A percentile compares a stretch with the other conserved stretches of the same genome.
Evolutionary conservation across 1,139 yeast genomes (phyloP).

Genomic region (Suzukiozyma palmioleophila): DNA sequence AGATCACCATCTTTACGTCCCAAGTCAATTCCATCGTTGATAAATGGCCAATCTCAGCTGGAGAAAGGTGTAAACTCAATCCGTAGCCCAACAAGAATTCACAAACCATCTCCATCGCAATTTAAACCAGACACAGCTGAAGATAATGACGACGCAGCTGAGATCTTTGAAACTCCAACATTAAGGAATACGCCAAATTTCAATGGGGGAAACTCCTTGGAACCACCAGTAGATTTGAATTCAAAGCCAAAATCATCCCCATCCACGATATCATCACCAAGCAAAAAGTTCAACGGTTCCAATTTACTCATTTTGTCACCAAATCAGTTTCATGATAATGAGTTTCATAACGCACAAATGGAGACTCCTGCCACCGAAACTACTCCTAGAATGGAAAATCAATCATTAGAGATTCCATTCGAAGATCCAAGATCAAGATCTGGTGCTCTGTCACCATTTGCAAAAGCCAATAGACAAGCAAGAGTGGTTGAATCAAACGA

Average conservation of each 20-base stretch:
- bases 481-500: conserved; percentile 43
- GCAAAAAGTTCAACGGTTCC: conserved; percentile 14
- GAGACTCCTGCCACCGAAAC: conserved; percentile 11
- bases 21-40: conserved; percentile 1
- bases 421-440: conserved; percentile 21
- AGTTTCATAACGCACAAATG: conserved; percentile 21
- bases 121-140: conserved; percentile 5
- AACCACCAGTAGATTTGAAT: conserved; percentile 21
- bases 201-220: conserved; percentile 9
- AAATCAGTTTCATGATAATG: conserved; percentile 34
- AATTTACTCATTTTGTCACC: conserved; percentile 41
- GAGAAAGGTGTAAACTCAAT: conserved; percentile 7
- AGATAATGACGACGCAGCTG: conserved; percentile 18
- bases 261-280: conserved; percentile 5
- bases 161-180: conserved; percentile 10
- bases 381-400: background rate
- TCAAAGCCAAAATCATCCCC: conserved; percentile 10
- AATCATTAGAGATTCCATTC: conserved; percentile 1
- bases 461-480: conserved; percentile 44
- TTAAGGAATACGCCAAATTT: conserved; percentile 2
- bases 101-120: conserved; percentile 1
- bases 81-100: conserved; percentile 4
- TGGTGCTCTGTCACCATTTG: conserved; percentile 38
- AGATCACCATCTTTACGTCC: conserved; percentile 2
- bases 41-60: background rate